Percentiles rank a stretch among this genome's conserved stretches.
Conservation (phyloP, 768 basidiomycete species). For the Kwoniella sp. region DNA sequence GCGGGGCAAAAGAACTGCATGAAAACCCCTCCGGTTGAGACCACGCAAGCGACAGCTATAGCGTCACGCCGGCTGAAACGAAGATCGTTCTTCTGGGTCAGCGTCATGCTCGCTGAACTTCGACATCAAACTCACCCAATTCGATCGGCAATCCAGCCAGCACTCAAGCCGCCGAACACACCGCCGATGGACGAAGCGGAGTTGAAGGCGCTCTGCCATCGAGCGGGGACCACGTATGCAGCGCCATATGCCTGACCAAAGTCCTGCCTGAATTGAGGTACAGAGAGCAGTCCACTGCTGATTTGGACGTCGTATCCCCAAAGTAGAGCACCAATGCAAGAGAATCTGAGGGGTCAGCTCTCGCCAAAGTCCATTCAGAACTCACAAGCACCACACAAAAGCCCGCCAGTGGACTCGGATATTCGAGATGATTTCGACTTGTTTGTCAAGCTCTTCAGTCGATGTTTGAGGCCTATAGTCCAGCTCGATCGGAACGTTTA, state of each 20-base stretch:
- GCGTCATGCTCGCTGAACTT: too few relatives aligned
- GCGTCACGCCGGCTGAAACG: constrained; percentile 24
- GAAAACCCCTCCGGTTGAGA: constrained; percentile 17
- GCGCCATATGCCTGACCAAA: constrained; percentile 21
- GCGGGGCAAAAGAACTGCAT: constrained; percentile 30
- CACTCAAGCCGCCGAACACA: constrained; percentile 18
- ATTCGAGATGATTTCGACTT: too few relatives aligned
- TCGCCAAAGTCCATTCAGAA: too few relatives aligned
- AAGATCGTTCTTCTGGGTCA: too few relatives aligned
- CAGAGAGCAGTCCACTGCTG: constrained; percentile 23
- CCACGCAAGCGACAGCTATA: background rate
- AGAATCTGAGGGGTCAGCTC: constrained; percentile 10
- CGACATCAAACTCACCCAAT: constrained; percentile 27
- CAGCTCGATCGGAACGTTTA: too few relatives aligned
- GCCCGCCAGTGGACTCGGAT: too few relatives aligned
- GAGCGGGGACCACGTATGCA: constrained; percentile 18
- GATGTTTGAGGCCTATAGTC: too few relatives aligned
- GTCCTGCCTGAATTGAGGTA: constrained; percentile 25
- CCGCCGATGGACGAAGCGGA: constrained; percentile 25
- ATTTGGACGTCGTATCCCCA: constrained; percentile 33
- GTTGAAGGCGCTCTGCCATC: constrained; percentile 30
- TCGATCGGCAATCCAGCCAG: constrained; percentile 22
- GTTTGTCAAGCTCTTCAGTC: too few relatives aligned
- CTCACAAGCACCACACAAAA: too few relatives aligned
- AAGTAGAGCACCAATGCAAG: constrained; percentile 22